Conservation (phyloP, 2,329 filamentous ascomycete species). For the Botrytis galanthina region DNA sequence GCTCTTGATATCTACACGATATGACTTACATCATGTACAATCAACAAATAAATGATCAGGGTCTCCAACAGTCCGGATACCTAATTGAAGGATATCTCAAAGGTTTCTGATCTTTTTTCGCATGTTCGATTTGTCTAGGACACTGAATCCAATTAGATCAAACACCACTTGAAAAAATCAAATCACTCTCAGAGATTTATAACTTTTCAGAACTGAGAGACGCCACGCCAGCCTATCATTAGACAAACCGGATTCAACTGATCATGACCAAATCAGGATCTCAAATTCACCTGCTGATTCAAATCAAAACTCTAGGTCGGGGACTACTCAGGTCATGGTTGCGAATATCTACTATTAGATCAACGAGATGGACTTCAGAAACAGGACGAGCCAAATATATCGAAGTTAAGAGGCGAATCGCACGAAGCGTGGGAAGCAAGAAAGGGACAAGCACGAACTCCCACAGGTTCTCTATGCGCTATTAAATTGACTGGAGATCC, state of each 20-base stretch:
- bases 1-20: not conserved
- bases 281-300: not conserved
- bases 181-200: not conserved
- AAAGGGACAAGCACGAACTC: conserved; percentile 48
- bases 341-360: conserved; percentile 80
- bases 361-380: conserved; percentile 60
- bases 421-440: conserved; percentile 47
- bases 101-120: not conserved
- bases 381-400: conserved; percentile 43
- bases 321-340: conserved; percentile 84
- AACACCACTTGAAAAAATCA: not conserved
- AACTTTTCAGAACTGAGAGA: not conserved
- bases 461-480: conserved; percentile 70
- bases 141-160: not conserved
- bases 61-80: not conserved
- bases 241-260: not conserved
- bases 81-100: not conserved
- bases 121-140: not conserved
- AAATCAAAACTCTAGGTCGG: conserved; percentile 45
- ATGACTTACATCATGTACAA: not conserved
- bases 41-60: not conserved
- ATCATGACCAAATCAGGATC: not conserved
- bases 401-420: conserved; percentile 44
- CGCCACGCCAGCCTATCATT: not conserved
- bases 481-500: conserved; percentile 91